These are phyloP conservation scores for Tulasnella sp. DNA, from an alignment of 768 basidiomycete species.

Conservation along the genomic window DNA sequence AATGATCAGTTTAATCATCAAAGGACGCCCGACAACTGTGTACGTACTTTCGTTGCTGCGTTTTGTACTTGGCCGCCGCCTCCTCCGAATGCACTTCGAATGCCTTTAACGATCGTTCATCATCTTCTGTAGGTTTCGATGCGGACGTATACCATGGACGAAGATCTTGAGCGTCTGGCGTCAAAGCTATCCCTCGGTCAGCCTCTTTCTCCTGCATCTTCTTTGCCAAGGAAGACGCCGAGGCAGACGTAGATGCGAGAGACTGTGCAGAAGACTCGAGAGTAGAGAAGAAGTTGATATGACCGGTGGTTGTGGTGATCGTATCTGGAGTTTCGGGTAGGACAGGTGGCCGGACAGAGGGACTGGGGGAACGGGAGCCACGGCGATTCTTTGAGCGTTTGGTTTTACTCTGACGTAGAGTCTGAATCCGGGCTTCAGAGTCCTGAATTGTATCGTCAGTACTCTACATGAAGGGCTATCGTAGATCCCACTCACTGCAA, in stretches of 20 bases:
- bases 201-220: slow-evolving; percentile 30
- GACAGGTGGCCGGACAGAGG: neutral
- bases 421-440: slow-evolving; percentile 63
- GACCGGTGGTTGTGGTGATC: slow-evolving; percentile 34
- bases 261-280: slow-evolving; percentile 50
- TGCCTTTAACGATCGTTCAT: neutral
- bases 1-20: neutral
- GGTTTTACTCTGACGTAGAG: slow-evolving; percentile 36
- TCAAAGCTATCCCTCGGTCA: slow-evolving; percentile 64
- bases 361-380: slow-evolving; percentile 1
- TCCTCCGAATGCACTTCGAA: neutral
- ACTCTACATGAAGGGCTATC: neutral
- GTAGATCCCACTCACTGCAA: slow-evolving; percentile 44
- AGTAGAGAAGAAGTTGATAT: slow-evolving; percentile 79
- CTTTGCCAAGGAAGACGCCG: neutral
- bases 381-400: neutral
- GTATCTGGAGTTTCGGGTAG: slow-evolving; percentile 3
- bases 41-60: slow-evolving; percentile 5
- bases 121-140: neutral
- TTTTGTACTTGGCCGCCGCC: neutral
- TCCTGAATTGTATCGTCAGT: slow-evolving; percentile 38
- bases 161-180: slow-evolving; percentile 64
- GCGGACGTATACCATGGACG: slow-evolving; percentile 62
- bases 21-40: neutral
- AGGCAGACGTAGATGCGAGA: slow-evolving; percentile 17